Percentiles rank a stretch among this genome's conserved stretches.
Conservation (phyloP, 2,329 filamentous ascomycete genomes). For the Xylariaceae sp. region DNA sequence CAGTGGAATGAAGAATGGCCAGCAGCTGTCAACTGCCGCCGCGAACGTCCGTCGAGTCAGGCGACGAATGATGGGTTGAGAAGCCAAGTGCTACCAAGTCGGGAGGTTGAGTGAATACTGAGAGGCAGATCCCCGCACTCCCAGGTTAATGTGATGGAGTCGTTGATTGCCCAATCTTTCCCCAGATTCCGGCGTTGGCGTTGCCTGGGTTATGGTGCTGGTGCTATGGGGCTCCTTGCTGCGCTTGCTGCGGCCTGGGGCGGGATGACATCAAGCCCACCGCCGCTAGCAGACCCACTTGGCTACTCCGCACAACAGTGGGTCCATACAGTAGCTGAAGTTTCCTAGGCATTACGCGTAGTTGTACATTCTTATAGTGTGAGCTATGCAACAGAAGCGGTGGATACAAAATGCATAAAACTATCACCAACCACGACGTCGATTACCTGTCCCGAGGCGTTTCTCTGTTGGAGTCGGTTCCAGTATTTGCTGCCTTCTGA, state of each 20-base stretch:
- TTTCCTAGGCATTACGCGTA: too few species aligned
- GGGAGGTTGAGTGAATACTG: neutral
- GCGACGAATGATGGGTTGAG: neutral
- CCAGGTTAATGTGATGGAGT: neutral
- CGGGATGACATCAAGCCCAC: conserved; percentile 3
- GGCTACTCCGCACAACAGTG: too few species aligned
- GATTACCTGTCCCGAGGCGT: too few species aligned
- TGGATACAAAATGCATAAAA: too few species aligned
- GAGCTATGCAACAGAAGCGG: too few species aligned
- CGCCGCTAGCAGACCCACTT: too few species aligned
- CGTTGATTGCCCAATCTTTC: conserved; percentile 11
- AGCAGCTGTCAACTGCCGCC: neutral
- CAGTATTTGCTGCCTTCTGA: too few species aligned
- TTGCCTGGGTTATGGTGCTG: neutral
- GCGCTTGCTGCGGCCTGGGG: neutral
- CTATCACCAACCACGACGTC: too few species aligned
- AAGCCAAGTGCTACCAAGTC: too few species aligned
- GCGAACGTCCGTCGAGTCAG: neutral
- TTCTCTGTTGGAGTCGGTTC: too few species aligned
- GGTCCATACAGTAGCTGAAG: too few species aligned
- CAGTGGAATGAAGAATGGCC: neutral
- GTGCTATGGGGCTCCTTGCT: conserved; percentile 9
- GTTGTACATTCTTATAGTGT: too few species aligned
- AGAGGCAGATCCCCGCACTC: neutral
- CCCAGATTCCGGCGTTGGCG: conserved; percentile 25